These are phyloP conservation scores for barley (Hordeum vulgare) DNA, from an alignment of 176 grass and related monocot genomes.

Conservation along the genomic window MorexV3_pseudomolecules_assembly NC_058522.1:137287009-137287508, in stretches of 20 bases:
- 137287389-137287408: not conserved
- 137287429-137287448: conserved; percentile 8
- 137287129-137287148: too few species aligned
- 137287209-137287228: too few species aligned
- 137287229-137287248: too few species aligned
- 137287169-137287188: too few species aligned
- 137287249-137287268: not conserved
- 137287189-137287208: too few species aligned
- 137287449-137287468: conserved; percentile 8
- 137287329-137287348: conserved; percentile 35
- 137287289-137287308: conserved; percentile 1
- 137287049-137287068: too few species aligned
- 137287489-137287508: not conserved
- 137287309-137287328: conserved; percentile 22
- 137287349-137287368: not conserved
- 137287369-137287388: not conserved
- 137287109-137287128: too few species aligned
- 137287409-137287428: conserved; percentile 10
- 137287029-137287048: too few species aligned
- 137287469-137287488: not conserved
- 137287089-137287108: too few species aligned
- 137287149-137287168: too few species aligned
- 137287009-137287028: too few species aligned
- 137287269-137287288: not conserved
- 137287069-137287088: too few species aligned